phyloP scores from a whole-genome alignment of 768 basidiomycete genomes.

The Podaxis sp. region DNA sequence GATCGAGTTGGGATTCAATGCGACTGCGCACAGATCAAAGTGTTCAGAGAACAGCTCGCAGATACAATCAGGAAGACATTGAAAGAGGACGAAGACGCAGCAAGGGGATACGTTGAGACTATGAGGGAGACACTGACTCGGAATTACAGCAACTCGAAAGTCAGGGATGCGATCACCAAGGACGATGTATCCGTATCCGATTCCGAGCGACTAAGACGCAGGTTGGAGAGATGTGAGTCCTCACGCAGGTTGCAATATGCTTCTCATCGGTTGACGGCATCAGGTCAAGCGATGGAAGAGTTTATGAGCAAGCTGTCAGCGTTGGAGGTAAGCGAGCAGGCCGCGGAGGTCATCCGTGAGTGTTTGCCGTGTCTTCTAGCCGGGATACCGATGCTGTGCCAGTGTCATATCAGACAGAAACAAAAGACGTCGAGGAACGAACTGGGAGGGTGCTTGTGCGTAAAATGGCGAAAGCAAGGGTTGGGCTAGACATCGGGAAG shows the following conservation, averaged over 20 bases:
- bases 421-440: not conserved
- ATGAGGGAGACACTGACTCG: not conserved
- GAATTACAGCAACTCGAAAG: not conserved
- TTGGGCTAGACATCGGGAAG: conserved; percentile 16
- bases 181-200: not conserved
- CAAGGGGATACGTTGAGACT: not conserved
- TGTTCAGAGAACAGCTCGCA: not conserved
- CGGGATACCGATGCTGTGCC: not conserved
- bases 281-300: not conserved
- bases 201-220: not conserved
- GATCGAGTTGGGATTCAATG: not conserved
- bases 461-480: conserved; percentile 16
- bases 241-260: not conserved
- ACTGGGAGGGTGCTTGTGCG: conserved; percentile 13
- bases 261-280: not conserved
- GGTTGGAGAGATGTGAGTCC: not conserved
- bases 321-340: not conserved
- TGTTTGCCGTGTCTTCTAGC: not conserved
- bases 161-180: not conserved
- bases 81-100: not conserved
- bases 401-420: not conserved
- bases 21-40: not conserved
- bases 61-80: not conserved
- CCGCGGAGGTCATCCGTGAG: not conserved
- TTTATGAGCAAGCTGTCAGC: not conserved